Base-by-base conservation (phyloP, 2,329 filamentous ascomycete genomes). In the Stachybotrys echinatus region DNA sequence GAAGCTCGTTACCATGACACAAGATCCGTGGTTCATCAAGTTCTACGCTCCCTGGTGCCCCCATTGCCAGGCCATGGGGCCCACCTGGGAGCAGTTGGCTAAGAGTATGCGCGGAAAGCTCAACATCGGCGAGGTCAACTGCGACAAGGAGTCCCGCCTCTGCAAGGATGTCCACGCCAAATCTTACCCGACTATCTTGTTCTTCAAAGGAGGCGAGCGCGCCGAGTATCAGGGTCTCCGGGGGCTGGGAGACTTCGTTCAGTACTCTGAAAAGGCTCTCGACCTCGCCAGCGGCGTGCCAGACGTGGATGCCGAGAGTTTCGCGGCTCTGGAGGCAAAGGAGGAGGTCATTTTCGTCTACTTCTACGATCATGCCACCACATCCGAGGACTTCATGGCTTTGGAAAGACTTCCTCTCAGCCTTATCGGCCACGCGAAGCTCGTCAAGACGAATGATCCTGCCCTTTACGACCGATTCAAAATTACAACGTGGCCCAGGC, bases 1-100 rank as follows among this genome's bases (percentile, higher is more conserved):
- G 65, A 84, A 81, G 51, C 75, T 87, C 37, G 92, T 99, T 44
- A 95, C 90, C 3, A 88, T 85, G 65, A 91, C 90, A 0, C 83
- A 88, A 55, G 91, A 97, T 55, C 87, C 92, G 6, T 99, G 94
- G 94, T 96, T 99, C 64, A 84, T 99, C 76, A 99, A 99, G 70
- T 97, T 99, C 67, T 97, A 96, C 66, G 92, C 90, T 18, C 95
- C 94, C 6, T 97, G 92, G 94, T 99, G 94, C 68, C 84, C 85
- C 58, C 94, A 99, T 70, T 99, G 95, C 69, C 89, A 96, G 71
- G 89, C 89, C 37, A 84, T 99, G 79, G 89, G 88, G 34, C 88
- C 94, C 3, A 91, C 84, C 55, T 99, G 94, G 94, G 76, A 84
- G 54, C 88, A 92, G 61, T 83, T 99, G 70, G 88, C 88, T 42